A percentile compares a stretch with the other conserved stretches of the same genome.
phyloP scores from a whole-genome alignment of 1,284 basidiomycete genomes.

The Irpex sp. region DNA sequence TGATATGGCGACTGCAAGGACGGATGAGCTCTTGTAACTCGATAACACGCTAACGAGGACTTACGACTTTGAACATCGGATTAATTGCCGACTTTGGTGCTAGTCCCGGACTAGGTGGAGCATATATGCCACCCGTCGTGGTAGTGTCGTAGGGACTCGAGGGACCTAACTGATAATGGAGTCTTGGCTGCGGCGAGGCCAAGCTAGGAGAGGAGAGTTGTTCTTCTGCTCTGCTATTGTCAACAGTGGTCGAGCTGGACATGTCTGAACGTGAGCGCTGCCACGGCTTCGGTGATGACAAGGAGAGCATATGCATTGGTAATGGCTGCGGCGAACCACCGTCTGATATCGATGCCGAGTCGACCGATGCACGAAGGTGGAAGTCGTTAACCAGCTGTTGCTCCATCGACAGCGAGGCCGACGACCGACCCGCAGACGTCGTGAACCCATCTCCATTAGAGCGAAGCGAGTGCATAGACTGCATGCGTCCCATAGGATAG shows the following conservation, averaged over 20 bases:
- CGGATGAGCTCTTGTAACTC: conserved; percentile 17
- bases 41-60: conserved; percentile 28
- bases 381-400: conserved; percentile 80
- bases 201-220: conserved; percentile 27
- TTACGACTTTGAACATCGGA: conserved; percentile 89
- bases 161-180: conserved; percentile 33
- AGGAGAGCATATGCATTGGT: conserved; percentile 66
- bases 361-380: conserved; percentile 68
- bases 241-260: conserved; percentile 23
- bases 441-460: conserved; percentile 67
- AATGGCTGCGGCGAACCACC: conserved; percentile 57
- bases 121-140: conserved; percentile 16
- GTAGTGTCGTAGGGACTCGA: conserved; percentile 25
- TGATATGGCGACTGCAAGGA: conserved; percentile 35
- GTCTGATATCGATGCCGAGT: conserved; percentile 55
- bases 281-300: conserved; percentile 54
- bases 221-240: conserved; percentile 24
- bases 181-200: conserved; percentile 52
- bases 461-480: conserved; percentile 71
- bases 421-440: conserved; percentile 65
- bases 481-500: conserved; percentile 65
- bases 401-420: conserved; percentile 79
- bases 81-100: conserved; percentile 73
- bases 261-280: conserved; percentile 22
- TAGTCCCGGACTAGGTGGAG: conserved; percentile 47